Evolutionary conservation across 148 eudicot species (phyloP).

Genomic region (Rhododendron vialii): DNA sequence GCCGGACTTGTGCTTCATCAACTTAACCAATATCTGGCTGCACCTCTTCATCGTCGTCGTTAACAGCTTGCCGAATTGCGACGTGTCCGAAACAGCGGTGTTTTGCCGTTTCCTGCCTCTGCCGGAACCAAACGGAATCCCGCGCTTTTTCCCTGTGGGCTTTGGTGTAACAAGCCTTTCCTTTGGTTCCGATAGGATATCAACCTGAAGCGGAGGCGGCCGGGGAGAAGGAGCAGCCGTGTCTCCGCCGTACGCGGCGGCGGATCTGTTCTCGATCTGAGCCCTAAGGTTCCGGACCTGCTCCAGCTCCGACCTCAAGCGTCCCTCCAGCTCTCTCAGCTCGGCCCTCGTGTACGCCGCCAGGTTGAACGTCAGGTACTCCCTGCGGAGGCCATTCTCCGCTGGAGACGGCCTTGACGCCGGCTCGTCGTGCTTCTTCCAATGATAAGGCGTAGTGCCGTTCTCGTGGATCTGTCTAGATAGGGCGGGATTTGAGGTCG

Average conservation of each 20-base stretch:
- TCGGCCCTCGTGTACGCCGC: slow-evolving; percentile 26
- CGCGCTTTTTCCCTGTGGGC: not conserved
- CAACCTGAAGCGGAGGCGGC: not conserved
- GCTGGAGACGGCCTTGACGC: not conserved
- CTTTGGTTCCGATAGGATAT: not conserved
- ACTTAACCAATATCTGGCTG: slow-evolving; percentile 27
- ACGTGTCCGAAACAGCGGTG: not conserved
- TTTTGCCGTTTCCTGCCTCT: slow-evolving; percentile 11
- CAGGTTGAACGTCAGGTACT: slow-evolving; percentile 10
- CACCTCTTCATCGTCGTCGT: slow-evolving; percentile 35
- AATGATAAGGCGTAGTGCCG: not conserved
- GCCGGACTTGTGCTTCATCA: slow-evolving; percentile 39
- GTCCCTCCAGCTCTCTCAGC: slow-evolving; percentile 27
- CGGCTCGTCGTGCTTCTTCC: not conserved
- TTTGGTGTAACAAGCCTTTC: not conserved
- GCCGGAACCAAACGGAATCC: slow-evolving; percentile 10
- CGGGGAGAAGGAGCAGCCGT: not conserved
- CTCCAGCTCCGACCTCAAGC: slow-evolving; percentile 32
- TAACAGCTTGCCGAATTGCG: not conserved
- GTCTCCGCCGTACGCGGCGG: not conserved
- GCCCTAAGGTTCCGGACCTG: slow-evolving; percentile 23
- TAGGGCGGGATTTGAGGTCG: slow-evolving; percentile 15
- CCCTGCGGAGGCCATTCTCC: not conserved
- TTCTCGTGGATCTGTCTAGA: not conserved
- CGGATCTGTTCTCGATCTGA: not conserved